A percentile compares a stretch with the other conserved stretches of the same genome.
Conservation (phyloP, 2,329 filamentous ascomycete genomes). For the Colletotrichum limetticola region DNA sequence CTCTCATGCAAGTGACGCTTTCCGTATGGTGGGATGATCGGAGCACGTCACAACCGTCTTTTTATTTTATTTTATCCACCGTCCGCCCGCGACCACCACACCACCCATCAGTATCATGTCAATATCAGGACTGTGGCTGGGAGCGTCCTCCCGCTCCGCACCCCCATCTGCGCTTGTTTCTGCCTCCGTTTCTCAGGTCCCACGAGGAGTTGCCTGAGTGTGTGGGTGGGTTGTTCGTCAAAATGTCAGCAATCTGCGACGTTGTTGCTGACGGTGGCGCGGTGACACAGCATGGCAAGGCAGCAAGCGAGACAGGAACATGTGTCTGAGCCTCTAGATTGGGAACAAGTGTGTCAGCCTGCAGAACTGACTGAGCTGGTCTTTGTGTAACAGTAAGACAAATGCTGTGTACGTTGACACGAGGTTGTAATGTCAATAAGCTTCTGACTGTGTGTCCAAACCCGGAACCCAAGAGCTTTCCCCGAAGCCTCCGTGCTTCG, state of each 20-base stretch:
- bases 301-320: not conserved
- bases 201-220: too few relatives aligned
- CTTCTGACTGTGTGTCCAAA: not conserved
- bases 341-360: constrained; percentile 1
- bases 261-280: constrained; percentile 20
- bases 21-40: too few relatives aligned
- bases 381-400: not conserved
- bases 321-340: not conserved
- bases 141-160: constrained; percentile 23
- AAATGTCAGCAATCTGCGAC: constrained; percentile 8
- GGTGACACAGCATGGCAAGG: constrained; percentile 20
- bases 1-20: too few relatives aligned
- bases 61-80: not conserved
- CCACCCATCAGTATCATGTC: not conserved
- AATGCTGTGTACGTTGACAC: not conserved
- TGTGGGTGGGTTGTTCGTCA: not conserved
- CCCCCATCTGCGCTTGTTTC: not conserved
- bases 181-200: too few relatives aligned
- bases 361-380: not conserved
- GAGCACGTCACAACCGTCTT: too few relatives aligned
- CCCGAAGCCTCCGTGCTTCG: constrained; percentile 1
- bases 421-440: not conserved
- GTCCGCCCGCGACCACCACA: not conserved
- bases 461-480: not conserved
- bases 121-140: not conserved